Evolutionary conservation across 495 filamentous ascomycete species (phyloP).

Genomic region (Aspergillus sclerotiicarbonarius): DNA sequence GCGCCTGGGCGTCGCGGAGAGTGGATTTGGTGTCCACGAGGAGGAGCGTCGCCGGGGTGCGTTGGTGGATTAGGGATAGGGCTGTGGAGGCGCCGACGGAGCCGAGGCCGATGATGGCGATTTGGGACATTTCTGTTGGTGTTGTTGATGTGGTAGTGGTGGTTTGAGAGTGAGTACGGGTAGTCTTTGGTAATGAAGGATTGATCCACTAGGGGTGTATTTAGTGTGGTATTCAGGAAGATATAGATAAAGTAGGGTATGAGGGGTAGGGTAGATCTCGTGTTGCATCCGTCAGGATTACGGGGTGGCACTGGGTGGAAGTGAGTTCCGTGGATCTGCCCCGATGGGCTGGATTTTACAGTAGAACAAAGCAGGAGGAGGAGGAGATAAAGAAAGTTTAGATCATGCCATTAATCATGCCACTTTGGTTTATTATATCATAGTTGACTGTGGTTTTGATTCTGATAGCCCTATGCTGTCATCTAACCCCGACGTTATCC

Average conservation of each 20-base stretch:
- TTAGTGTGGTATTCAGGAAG: no score
- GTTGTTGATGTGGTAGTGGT: not conserved
- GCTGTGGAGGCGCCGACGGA: constrained; percentile 45
- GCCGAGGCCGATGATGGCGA: constrained; percentile 30
- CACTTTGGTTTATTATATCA: no score
- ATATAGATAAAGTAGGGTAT: not conserved
- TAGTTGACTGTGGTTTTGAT: no score
- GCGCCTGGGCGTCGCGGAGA: constrained; percentile 41
- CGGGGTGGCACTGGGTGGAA: not conserved
- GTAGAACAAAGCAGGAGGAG: no score
- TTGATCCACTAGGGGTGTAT: no score
- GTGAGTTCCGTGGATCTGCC: not conserved
- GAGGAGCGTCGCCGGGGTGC: constrained; percentile 36
- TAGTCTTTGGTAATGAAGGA: not conserved
- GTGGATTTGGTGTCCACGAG: constrained; percentile 40
- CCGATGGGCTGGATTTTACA: no score
- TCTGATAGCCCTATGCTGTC: no score
- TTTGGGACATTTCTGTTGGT: not conserved
- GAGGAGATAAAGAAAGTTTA: no score
- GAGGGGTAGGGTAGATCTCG: not conserved
- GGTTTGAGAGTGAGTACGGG: no score
- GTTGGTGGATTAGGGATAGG: constrained; percentile 40
- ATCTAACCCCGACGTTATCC: no score
- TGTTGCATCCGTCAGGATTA: not conserved
- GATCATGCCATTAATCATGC: no score